Conservation (phyloP, 2,329 filamentous ascomycete species). For the Triangularia verruculosa region DNA sequence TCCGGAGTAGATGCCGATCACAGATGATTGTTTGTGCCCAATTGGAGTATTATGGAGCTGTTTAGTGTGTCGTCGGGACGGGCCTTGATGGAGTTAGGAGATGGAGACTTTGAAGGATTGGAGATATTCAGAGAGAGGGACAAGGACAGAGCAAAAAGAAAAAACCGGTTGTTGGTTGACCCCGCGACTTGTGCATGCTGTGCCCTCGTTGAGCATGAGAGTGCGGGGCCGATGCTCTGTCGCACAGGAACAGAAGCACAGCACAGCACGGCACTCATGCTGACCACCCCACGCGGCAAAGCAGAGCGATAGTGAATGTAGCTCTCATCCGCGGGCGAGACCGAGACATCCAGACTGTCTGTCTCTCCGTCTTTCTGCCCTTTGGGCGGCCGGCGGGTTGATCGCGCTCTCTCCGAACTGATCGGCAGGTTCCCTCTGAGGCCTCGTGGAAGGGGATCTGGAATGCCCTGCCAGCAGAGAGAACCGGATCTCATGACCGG, state of each 20-base stretch:
- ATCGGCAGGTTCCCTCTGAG: constrained; percentile 15
- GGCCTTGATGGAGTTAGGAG: neutral
- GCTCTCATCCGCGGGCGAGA: neutral
- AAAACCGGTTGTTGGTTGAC: neutral
- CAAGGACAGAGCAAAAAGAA: neutral
- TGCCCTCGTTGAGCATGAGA: constrained; percentile 2
- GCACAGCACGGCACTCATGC: constrained; percentile 5
- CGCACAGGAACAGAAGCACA: neutral
- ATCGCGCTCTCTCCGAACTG: neutral
- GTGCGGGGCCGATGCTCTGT: constrained; percentile 9
- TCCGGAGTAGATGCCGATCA: constrained; percentile 23
- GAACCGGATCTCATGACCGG: neutral
- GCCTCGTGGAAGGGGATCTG: constrained; percentile 3
- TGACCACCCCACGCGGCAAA: neutral
- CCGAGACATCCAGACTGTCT: too few species aligned
- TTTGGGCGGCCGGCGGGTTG: too few species aligned
- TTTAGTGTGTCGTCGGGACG: constrained; percentile 10
- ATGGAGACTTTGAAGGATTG: neutral
- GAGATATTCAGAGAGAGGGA: neutral
- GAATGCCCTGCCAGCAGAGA: neutral
- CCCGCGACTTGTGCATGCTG: neutral
- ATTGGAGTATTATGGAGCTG: constrained; percentile 6
- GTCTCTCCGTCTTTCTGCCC: too few species aligned
- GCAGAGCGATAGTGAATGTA: too few species aligned
- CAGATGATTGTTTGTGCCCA: constrained; percentile 8